Conservation (phyloP, 306 rosid species). For the Begonia peltatifolia region DNA sequence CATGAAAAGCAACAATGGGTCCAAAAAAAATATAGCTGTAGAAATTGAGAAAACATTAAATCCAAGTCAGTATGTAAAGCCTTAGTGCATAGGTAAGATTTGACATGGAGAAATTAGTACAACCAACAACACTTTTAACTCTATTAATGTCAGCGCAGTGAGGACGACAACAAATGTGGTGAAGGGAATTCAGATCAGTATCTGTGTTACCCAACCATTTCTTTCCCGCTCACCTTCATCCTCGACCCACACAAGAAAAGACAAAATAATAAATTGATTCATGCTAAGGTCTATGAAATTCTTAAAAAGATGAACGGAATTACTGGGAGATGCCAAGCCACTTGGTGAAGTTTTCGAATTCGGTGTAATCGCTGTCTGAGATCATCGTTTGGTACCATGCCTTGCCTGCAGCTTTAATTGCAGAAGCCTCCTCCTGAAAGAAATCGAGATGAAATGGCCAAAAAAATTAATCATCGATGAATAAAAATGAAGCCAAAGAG, state of each 20-base stretch:
- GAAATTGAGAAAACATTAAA: too few relatives aligned
- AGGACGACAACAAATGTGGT: background rate
- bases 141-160: background rate
- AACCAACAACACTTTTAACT: too few relatives aligned
- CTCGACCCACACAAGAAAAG: background rate
- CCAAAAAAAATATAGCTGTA: too few relatives aligned
- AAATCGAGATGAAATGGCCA: background rate
- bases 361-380: constrained; percentile 30
- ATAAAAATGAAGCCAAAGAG: too few relatives aligned
- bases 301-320: constrained; percentile 3
- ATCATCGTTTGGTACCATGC: constrained; percentile 27
- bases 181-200: background rate
- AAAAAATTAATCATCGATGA: too few relatives aligned
- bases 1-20: too few relatives aligned
- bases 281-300: constrained; percentile 8
- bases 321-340: constrained; percentile 26
- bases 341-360: constrained; percentile 26
- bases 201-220: constrained; percentile 5
- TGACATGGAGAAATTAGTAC: too few relatives aligned
- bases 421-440: constrained; percentile 17
- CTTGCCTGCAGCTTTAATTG: constrained; percentile 24
- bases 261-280: constrained; percentile 4
- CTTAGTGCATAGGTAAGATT: too few relatives aligned
- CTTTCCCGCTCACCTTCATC: background rate
- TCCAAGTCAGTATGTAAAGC: too few relatives aligned